A percentile compares a stretch with the other conserved stretches of the same genome.
These are phyloP conservation scores for Phyllosticta citribraziliensis DNA, from an alignment of 2,329 filamentous ascomycete species.

Conservation along the genomic window DNA sequence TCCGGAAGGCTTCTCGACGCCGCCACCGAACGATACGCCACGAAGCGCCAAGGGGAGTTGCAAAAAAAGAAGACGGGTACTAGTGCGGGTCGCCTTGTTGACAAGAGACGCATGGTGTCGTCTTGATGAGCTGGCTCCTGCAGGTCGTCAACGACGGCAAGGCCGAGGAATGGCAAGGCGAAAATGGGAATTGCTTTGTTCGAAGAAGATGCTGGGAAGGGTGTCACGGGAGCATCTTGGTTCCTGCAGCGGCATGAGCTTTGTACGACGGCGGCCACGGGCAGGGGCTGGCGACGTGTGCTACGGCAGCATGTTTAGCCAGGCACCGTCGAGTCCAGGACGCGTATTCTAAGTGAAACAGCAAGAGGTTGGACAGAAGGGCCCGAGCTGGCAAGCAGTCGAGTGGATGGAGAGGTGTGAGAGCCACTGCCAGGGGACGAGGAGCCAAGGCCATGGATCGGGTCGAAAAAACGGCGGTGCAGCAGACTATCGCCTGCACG, in stretches of 20 bases:
- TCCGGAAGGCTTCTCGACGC: background rate
- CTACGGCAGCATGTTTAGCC: background rate
- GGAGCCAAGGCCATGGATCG: background rate
- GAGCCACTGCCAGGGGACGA: background rate
- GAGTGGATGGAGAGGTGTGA: background rate
- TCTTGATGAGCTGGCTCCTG: background rate
- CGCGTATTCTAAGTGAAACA: background rate
- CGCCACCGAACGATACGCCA: conserved; percentile 5
- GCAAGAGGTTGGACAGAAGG: background rate
- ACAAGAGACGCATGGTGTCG: background rate
- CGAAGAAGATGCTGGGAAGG: conserved; percentile 1
- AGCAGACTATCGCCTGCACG: conserved; percentile 4
- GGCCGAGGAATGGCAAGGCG: background rate
- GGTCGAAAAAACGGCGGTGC: conserved; percentile 4
- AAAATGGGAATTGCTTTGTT: conserved; percentile 6
- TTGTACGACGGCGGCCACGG: background rate
- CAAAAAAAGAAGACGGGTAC: background rate
- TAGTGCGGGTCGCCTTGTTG: background rate
- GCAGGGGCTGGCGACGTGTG: background rate
- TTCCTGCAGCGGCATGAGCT: conserved; percentile 7
- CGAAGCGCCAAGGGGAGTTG: background rate
- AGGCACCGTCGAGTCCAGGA: background rate
- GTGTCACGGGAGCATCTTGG: conserved; percentile 1
- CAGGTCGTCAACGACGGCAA: background rate
- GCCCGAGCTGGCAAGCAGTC: background rate